Evolutionary conservation across 164 flowering plant genomes (phyloP).

Genomic region (Sextonia rubra): DNA sequence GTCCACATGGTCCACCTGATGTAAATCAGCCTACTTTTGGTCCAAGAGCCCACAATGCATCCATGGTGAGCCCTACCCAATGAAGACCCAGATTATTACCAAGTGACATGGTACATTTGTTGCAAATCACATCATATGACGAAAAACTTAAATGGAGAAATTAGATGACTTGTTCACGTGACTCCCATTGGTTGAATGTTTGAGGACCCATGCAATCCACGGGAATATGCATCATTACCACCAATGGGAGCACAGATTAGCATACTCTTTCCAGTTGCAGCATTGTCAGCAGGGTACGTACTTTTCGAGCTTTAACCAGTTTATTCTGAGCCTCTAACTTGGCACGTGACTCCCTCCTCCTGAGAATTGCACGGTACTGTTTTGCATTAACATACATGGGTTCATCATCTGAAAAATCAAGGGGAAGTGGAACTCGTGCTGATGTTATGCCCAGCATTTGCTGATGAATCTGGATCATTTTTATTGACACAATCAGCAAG

Average conservation of each 20-base stretch:
- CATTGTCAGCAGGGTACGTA: constrained; percentile 12
- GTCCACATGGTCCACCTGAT: neutral
- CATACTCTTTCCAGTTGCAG: neutral
- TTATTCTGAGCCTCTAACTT: constrained; percentile 85
- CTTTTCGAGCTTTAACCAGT: constrained; percentile 63
- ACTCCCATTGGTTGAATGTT: neutral
- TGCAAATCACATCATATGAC: neutral
- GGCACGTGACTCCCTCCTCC: constrained; percentile 75
- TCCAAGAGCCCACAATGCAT: neutral
- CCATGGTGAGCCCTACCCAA: neutral
- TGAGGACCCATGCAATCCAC: neutral
- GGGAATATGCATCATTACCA: neutral
- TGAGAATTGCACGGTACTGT: constrained; percentile 73
- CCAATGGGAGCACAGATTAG: neutral
- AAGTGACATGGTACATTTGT: neutral
- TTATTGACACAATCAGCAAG: neutral
- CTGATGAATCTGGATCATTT: constrained; percentile 35
- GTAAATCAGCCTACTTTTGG: neutral
- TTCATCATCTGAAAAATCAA: constrained; percentile 59
- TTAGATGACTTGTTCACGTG: neutral
- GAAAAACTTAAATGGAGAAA: neutral
- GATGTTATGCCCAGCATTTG: constrained; percentile 52
- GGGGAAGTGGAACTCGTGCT: constrained; percentile 62
- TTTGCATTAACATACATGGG: constrained; percentile 85
- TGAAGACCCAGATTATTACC: neutral